Evolutionary conservation across 1,139 yeast genomes (phyloP), one percentile per base, ranked within the genome.

Genomic region (Eremothecium coryli): DNA sequence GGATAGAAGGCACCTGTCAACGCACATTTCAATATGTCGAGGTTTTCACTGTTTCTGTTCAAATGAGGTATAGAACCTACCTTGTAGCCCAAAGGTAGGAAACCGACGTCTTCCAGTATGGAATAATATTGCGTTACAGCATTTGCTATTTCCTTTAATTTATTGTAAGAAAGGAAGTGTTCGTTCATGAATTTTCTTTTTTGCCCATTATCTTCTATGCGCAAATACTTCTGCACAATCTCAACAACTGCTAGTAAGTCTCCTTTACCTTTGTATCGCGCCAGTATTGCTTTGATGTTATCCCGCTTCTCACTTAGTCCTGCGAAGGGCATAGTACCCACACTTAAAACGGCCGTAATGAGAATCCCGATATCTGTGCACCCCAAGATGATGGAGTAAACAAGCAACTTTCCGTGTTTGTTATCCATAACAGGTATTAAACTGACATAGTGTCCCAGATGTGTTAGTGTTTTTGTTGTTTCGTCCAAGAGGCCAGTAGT

Each of bases 1-100:
- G 97, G 97, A 47, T 79, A 81, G 48, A 78, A 73, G 0, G 95
- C 70, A 2, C 94, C 93, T 0, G 93, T 76, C 16, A 86, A 60
- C 1, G 88, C 67, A 0, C 94, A 73, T 24, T 76, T 66, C 3
- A 85, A 50, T 2, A 86, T 62, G 4, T 68, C 56, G 26, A 59
- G 58, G 45, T 78, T 77, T 1, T 52, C 48, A 8, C 57, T 58
- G 44, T 81, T 78, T 40, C 73, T 61, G 50, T 78, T 76, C 39
- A 64, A 48, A 15, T 49, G 40, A 3, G 26, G 16, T 1, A 55
- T 34, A 4, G 41, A 38, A 1, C 43, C 41, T 13, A 50, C 37
- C 39, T 46, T 41, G 44, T 74, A 74, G 21, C 59, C 55, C 38
- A 73, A 48, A 0, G 85, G 78, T 27, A 82, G 58, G 48, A 88